phyloP scores from a whole-genome alignment of 108 stramenopile genomes.

The Cyclotella baltica region DNA sequence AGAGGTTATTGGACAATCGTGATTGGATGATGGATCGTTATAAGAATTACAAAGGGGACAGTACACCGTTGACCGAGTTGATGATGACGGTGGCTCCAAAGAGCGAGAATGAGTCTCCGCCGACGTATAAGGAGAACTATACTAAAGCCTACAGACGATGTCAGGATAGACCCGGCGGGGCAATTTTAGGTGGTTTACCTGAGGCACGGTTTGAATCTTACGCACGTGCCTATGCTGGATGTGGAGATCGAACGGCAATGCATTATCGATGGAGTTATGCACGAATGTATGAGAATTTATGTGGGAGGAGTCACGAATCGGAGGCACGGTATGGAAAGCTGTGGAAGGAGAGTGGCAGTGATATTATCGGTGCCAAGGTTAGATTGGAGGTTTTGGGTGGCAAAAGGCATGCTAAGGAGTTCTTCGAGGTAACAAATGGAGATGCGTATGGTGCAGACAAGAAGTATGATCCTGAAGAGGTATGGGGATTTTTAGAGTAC shows the following conservation, averaged over 20 bases:
- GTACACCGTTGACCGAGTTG: constrained; percentile 44
- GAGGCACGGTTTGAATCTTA: constrained; percentile 86
- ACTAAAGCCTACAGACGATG: constrained; percentile 77
- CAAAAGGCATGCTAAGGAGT: constrained; percentile 58
- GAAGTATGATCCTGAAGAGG: constrained; percentile 73
- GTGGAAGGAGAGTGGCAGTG: constrained; percentile 60
- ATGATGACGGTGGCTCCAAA: constrained; percentile 40
- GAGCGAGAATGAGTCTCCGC: constrained; percentile 18
- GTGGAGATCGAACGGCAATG: constrained; percentile 58
- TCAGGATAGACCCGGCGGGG: constrained; percentile 85
- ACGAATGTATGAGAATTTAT: constrained; percentile 74
- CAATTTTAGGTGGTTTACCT: constrained; percentile 70
- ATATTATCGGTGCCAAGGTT: constrained; percentile 67
- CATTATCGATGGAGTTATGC: constrained; percentile 82
- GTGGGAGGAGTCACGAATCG: constrained; percentile 61
- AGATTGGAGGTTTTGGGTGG: constrained; percentile 75
- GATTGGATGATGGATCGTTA: constrained; percentile 69
- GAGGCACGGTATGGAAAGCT: constrained; percentile 63
- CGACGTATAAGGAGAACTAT: constrained; percentile 71
- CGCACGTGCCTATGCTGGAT: constrained; percentile 85
- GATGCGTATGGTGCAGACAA: constrained; percentile 59
- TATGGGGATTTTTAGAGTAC: constrained; percentile 84
- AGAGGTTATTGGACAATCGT: constrained; percentile 70
- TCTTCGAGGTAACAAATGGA: constrained; percentile 75
- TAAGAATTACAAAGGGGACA: constrained; percentile 20